These are phyloP conservation scores for Suillus placidus DNA, from an alignment of 768 basidiomycete species.

Conservation along the genomic window DNA sequence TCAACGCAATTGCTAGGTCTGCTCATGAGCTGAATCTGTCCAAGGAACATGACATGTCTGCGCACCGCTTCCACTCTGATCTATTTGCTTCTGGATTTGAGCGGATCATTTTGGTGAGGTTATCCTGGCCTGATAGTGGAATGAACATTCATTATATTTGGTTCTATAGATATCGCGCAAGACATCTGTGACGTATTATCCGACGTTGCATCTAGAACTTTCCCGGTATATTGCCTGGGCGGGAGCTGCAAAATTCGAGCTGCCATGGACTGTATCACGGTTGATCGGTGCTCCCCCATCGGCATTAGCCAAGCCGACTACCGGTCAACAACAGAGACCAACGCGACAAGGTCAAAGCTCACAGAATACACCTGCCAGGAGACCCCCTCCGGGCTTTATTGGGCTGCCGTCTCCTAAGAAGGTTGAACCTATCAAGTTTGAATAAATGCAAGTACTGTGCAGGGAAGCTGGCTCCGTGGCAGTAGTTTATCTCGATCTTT, in stretches of 20 bases:
- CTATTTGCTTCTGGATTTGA: conserved; percentile 92
- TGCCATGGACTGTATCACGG: conserved; percentile 81
- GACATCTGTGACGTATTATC: conserved; percentile 93
- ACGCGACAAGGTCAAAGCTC: conserved; percentile 21
- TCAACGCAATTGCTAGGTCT: conserved; percentile 76
- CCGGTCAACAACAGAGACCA: conserved; percentile 17
- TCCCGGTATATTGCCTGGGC: conserved; percentile 81
- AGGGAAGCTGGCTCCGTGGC: neutral
- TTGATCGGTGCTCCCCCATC: conserved; percentile 80
- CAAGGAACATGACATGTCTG: conserved; percentile 72
- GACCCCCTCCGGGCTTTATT: conserved; percentile 18
- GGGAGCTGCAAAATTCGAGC: conserved; percentile 64
- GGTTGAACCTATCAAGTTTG: conserved; percentile 47
- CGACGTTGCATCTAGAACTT: conserved; percentile 91
- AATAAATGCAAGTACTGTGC: conserved; percentile 22
- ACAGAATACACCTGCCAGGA: conserved; percentile 29
- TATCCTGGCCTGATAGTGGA: neutral
- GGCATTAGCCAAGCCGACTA: conserved; percentile 49
- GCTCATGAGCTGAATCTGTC: conserved; percentile 68
- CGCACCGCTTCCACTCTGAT: conserved; percentile 81
- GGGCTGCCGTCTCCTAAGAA: conserved; percentile 44
- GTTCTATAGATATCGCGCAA: conserved; percentile 82
- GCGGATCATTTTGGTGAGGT: conserved; percentile 79
- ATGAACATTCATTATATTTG: conserved; percentile 3
- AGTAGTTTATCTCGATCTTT: neutral